Base-by-base conservation (phyloP, 1,284 basidiomycete genomes). In the Blastosporella zonata region DNA sequence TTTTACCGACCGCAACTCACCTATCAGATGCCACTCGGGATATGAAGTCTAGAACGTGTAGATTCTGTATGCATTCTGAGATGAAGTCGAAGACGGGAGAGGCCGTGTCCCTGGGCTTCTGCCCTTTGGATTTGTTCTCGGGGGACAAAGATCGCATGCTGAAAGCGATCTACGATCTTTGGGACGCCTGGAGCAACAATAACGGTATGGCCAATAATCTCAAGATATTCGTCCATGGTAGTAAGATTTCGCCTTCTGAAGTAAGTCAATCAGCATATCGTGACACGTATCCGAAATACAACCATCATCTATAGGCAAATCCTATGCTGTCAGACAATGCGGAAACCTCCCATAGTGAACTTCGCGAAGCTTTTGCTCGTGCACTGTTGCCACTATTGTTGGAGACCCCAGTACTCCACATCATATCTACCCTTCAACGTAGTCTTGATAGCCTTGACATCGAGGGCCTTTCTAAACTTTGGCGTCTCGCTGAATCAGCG, bases 41-140 rank as follows among this genome's bases (percentile, higher is more conserved):
- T 0, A 69, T 82, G 60, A 97, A 96, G 72, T 74, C 74, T 4
- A 69, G 67, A 22, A 84, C 85, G 25, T 94, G 92, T 70, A 79
- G 93, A 54, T 94, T 90, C 66, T 93, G 91, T 64, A 87, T 96
- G 82, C 91, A 96, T 65, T 73, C 81, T n/a, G 74, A 81, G 56
- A 63, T 85, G 57, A 74, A 72, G 57, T 65, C 63, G n/a, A 56
- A 55, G 33, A 60, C 69, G 43, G 74, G 72, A 15, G 66, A 72
- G 23, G 58, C 57, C 35, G 67, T 70, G n/a, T 62, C 73, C n/a
- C 62, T 67, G 5, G 71, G 70, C 1, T 97, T 90, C 66, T 93
- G 92, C 62, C 93, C 93, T 0, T 69, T 97, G 42, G 93, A 97
- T 67, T 71, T 97, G 20, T 97, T 82, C 67, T 93, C 92, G 12